Conservation (phyloP, 352 stramenopile species). For the Pythium angustatum region DNA sequence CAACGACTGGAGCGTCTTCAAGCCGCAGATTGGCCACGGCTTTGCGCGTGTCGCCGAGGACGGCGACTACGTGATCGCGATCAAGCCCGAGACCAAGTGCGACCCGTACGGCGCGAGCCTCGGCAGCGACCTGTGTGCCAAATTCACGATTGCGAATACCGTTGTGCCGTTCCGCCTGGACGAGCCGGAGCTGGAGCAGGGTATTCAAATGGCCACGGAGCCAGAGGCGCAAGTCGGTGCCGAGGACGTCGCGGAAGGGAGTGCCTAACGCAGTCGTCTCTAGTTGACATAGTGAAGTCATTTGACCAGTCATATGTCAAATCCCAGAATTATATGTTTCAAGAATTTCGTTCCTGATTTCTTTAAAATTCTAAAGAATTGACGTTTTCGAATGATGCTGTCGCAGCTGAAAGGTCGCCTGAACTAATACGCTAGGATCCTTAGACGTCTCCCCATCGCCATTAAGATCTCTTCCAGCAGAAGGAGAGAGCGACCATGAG, state of each 20-base stretch:
- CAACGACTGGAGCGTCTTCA: conserved; percentile 60
- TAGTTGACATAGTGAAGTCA: not conserved
- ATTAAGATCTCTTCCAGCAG: not conserved
- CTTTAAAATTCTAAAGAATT: no score
- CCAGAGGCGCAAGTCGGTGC: not conserved
- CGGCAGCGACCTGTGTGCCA: conserved; percentile 23
- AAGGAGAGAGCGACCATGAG: conserved; percentile 1
- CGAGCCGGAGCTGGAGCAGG: conserved; percentile 7
- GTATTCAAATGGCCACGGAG: conserved; percentile 24
- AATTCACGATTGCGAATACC: conserved; percentile 31
- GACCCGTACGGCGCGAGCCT: conserved; percentile 23
- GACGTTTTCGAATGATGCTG: no score
- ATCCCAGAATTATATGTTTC: no score
- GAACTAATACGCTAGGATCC: not conserved
- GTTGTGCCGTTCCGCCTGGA: conserved; percentile 34
- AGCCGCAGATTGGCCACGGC: conserved; percentile 43
- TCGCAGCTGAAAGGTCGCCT: no score
- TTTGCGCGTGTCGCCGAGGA: conserved; percentile 40
- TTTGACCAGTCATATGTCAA: not conserved
- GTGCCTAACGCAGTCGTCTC: not conserved
- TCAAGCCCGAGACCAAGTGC: conserved; percentile 60
- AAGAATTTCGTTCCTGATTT: no score
- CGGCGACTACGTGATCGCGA: conserved; percentile 58
- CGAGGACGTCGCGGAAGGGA: not conserved
- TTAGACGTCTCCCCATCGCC: not conserved